These are phyloP conservation scores for Pleurotus eryngii DNA, from an alignment of 768 basidiomycete species.

Conservation along the genomic window DNA sequence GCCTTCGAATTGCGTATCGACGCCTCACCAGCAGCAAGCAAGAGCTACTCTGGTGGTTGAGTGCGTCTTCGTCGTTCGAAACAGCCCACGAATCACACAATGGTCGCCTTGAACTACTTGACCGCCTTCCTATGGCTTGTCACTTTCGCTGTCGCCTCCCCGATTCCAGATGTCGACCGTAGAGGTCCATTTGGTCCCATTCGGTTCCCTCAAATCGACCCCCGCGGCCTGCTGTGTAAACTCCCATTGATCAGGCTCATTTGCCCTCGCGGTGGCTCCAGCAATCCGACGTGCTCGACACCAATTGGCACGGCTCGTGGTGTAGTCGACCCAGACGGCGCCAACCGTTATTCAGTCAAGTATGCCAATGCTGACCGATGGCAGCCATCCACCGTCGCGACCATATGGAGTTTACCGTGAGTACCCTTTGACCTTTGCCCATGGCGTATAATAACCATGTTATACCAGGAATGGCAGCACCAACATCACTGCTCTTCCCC, in stretches of 20 bases:
- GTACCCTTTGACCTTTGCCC: constrained; percentile 19
- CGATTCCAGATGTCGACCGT: constrained; percentile 5
- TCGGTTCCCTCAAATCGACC: constrained; percentile 33
- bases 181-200: constrained; percentile 15
- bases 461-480: constrained; percentile 43
- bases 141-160: constrained; percentile 27
- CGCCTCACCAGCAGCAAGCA: constrained; percentile 3
- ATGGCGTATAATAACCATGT: constrained; percentile 1
- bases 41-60: constrained; percentile 9
- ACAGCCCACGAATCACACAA: constrained; percentile 13
- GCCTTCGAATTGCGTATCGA: not conserved
- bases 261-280: constrained; percentile 34
- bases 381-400: constrained; percentile 49
- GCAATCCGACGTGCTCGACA: constrained; percentile 32
- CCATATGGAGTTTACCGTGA: constrained; percentile 63
- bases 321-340: constrained; percentile 42
- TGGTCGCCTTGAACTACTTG: constrained; percentile 33
- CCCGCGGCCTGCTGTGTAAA: constrained; percentile 42
- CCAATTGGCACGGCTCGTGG: constrained; percentile 58
- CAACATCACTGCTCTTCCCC: constrained; percentile 54
- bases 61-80: constrained; percentile 4
- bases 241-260: constrained; percentile 40
- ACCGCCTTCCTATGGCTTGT: constrained; percentile 26
- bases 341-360: constrained; percentile 57
- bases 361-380: constrained; percentile 67